Evolutionary conservation across 306 rosid species (phyloP).

Genomic region (Citrullus mucosospermus): DNA sequence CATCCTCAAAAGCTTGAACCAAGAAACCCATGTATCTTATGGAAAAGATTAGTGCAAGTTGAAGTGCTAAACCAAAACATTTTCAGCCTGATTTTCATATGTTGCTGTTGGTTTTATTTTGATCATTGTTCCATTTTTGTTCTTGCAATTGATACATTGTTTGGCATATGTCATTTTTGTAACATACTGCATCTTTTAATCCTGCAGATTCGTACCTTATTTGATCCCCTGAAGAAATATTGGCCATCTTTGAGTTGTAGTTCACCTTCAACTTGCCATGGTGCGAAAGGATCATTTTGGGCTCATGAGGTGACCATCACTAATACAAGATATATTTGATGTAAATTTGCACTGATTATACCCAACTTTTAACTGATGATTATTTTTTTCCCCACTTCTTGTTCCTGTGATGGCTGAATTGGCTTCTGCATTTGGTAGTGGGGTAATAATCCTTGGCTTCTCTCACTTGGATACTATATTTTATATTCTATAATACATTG

Average conservation of each 20-base stretch:
- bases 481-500: conserved; percentile 2
- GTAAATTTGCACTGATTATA: neutral
- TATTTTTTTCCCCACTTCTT: conserved; percentile 3
- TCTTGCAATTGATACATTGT: neutral
- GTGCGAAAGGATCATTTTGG: conserved; percentile 82
- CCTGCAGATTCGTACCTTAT: conserved; percentile 60
- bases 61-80: neutral
- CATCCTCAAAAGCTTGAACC: neutral
- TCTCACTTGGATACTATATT: conserved; percentile 14
- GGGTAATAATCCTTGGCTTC: conserved; percentile 62
- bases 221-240: conserved; percentile 39
- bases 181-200: conserved; percentile 8
- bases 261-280: conserved; percentile 47
- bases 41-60: neutral
- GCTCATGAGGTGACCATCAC: conserved; percentile 77
- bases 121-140: neutral
- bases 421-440: conserved; percentile 43
- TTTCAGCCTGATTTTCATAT: neutral
- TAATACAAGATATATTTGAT: conserved; percentile 12
- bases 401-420: conserved; percentile 21
- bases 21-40: neutral
- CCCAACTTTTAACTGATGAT: conserved; percentile 27
- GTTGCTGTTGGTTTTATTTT: neutral
- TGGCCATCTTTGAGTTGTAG: conserved; percentile 93
- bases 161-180: neutral